Conservation (phyloP, 305 asterid genomes). For the Fraxinus greggii region DNA sequence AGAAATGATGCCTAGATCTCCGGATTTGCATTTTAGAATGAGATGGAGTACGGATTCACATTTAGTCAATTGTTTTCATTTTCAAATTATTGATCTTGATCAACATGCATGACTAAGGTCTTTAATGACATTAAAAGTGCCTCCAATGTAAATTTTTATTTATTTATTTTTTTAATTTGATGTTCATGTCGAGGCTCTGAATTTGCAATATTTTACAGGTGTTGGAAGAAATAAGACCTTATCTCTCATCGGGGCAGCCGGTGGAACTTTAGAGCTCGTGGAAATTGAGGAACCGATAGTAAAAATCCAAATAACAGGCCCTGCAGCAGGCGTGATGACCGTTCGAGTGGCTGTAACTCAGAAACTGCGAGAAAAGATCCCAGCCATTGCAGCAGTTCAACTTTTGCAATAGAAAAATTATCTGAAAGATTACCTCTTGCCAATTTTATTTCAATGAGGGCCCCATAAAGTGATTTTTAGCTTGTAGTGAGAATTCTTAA, state of each 20-base stretch:
- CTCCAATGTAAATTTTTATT: neutral
- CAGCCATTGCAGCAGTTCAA: conserved; percentile 88
- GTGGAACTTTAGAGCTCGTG: conserved; percentile 83
- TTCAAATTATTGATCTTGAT: neutral
- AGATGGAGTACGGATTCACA: neutral
- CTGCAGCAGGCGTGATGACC: conserved; percentile 95
- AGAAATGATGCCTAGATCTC: neutral
- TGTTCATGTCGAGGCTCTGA: neutral
- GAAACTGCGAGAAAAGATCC: conserved; percentile 89
- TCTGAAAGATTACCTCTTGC: neutral
- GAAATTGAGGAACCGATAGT: conserved; percentile 88
- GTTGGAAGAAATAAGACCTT: conserved; percentile 92
- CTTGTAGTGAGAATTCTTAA: neutral
- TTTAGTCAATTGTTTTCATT: neutral
- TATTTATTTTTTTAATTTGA: neutral
- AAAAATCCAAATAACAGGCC: conserved; percentile 83
- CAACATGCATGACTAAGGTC: neutral
- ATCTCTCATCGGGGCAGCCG: conserved; percentile 86
- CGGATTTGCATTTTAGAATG: neutral
- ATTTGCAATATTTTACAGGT: conserved; percentile 41
- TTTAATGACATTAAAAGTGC: neutral
- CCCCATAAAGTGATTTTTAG: neutral
- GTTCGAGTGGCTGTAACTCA: conserved; percentile 96
- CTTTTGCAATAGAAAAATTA: conserved; percentile 56
- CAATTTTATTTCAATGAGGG: neutral